These are phyloP conservation scores for Ogataea ramenticola DNA, from an alignment of 805 yeast genomes.

Conservation along the genomic window DNA sequence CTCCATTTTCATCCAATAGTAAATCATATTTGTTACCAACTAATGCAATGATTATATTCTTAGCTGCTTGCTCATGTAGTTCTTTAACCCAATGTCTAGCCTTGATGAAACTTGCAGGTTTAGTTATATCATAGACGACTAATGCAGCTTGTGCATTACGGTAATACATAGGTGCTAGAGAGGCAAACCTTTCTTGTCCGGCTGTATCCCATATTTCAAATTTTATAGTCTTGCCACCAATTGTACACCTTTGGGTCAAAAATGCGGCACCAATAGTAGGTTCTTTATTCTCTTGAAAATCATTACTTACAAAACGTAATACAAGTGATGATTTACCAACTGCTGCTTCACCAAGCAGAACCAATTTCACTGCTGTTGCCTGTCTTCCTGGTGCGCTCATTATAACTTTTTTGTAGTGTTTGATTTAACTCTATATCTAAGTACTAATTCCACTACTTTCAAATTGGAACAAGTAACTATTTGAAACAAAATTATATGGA, in stretches of 20 bases:
- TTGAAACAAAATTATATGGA: no score
- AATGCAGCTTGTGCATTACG: conserved; percentile 96
- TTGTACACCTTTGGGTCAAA: conserved; percentile 85
- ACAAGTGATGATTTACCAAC: conserved; percentile 95
- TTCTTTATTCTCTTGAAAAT: conserved; percentile 94
- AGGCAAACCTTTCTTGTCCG: conserved; percentile 95
- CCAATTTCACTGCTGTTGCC: conserved; percentile 77
- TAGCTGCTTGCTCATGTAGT: conserved; percentile 90
- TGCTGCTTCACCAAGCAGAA: conserved; percentile 93
- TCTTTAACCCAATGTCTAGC: conserved; percentile 99
- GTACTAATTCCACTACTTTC: no score
- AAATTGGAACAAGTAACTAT: no score
- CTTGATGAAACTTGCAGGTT: conserved; percentile 88
- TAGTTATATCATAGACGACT: conserved; percentile 92
- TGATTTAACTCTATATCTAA: no score
- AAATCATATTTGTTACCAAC: conserved; percentile 92
- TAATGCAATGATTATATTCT: conserved; percentile 83
- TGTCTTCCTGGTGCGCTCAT: conserved; percentile 15
- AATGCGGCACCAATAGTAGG: conserved; percentile 99
- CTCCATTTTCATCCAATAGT: conserved; percentile 44
- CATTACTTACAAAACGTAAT: conserved; percentile 86
- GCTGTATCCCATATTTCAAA: conserved; percentile 97
- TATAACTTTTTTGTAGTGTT: neutral
- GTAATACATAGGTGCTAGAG: conserved; percentile 94
- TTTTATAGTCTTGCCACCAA: conserved; percentile 80